phyloP scores from a whole-genome alignment of 2,329 filamentous ascomycete genomes.

The Xylaria sp. region DNA sequence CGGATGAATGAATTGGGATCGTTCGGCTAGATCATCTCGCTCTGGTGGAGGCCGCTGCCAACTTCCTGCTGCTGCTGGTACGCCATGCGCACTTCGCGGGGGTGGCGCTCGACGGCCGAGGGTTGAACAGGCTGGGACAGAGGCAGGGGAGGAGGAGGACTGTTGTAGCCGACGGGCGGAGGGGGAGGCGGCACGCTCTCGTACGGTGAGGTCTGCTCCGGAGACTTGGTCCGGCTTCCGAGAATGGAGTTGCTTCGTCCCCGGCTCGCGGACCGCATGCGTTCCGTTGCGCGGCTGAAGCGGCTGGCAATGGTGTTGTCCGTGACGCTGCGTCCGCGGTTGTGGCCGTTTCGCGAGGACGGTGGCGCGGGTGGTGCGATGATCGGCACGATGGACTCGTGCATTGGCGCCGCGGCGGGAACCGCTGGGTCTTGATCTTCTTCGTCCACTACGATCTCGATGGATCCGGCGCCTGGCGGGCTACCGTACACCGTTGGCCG shows the following conservation, averaged over 20 bases:
- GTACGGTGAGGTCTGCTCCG: conserved; percentile 52
- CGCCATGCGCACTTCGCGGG: conserved; percentile 52
- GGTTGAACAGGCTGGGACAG: conserved; percentile 48
- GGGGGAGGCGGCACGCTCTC: conserved; percentile 51
- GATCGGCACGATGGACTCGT: conserved; percentile 57
- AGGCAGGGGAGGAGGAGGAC: conserved; percentile 42
- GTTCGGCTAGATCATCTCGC: conserved; percentile 63
- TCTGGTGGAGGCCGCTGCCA: conserved; percentile 63
- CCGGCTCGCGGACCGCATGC: conserved; percentile 69
- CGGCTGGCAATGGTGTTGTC: conserved; percentile 64
- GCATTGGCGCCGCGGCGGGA: conserved; percentile 51
- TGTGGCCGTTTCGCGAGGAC: conserved; percentile 57
- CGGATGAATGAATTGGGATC: not conserved
- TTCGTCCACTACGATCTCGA: conserved; percentile 74
- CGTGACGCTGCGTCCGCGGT: conserved; percentile 65
- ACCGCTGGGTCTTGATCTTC: conserved; percentile 52
- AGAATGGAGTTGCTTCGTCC: conserved; percentile 58
- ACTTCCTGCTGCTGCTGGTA: conserved; percentile 52
- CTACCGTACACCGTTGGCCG: conserved; percentile 55
- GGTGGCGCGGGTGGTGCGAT: conserved; percentile 58
- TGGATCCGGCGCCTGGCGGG: conserved; percentile 63
- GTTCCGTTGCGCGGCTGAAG: conserved; percentile 67
- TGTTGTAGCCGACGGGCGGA: conserved; percentile 46
- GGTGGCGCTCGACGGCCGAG: conserved; percentile 47
- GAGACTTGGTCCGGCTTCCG: conserved; percentile 52